Conservation (phyloP, 169 alveolate genomes). For the Cryptosporidium parvum region DNA sequence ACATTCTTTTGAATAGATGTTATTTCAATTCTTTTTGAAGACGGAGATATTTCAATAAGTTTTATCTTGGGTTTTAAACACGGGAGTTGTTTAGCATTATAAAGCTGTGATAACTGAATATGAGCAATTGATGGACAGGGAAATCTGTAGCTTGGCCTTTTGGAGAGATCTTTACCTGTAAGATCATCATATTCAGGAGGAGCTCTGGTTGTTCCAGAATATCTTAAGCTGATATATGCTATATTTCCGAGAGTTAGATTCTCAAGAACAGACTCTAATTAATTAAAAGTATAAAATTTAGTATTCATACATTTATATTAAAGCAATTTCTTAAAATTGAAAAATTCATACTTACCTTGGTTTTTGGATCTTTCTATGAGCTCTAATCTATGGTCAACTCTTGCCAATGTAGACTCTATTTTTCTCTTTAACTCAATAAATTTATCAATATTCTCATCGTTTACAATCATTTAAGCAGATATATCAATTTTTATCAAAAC, state of each 20-base stretch:
- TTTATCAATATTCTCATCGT: constrained; percentile 3
- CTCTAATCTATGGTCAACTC: constrained; percentile 31
- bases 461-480: constrained; percentile 3
- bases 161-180: constrained; percentile 56
- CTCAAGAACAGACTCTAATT: constrained; percentile 7
- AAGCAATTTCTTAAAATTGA: not conserved
- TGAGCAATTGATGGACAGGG: constrained; percentile 74
- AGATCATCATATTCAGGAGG: constrained; percentile 69
- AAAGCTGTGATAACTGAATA: constrained; percentile 48
- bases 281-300: not conserved
- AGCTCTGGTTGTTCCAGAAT: constrained; percentile 68
- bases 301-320: not conserved
- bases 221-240: constrained; percentile 46
- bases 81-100: constrained; percentile 35
- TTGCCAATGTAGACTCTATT: constrained; percentile 30
- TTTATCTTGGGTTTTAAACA: constrained; percentile 31
- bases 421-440: constrained; percentile 35
- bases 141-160: constrained; percentile 68
- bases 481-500: not conserved
- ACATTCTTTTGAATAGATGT: constrained; percentile 16
- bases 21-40: constrained; percentile 24
- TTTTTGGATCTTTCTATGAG: not conserved
- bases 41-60: constrained; percentile 6
- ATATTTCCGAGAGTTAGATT: constrained; percentile 37
- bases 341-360: constrained; percentile 20